phyloP scores from a whole-genome alignment of 2,329 filamentous ascomycete species.

The Eutypa lata region DNA sequence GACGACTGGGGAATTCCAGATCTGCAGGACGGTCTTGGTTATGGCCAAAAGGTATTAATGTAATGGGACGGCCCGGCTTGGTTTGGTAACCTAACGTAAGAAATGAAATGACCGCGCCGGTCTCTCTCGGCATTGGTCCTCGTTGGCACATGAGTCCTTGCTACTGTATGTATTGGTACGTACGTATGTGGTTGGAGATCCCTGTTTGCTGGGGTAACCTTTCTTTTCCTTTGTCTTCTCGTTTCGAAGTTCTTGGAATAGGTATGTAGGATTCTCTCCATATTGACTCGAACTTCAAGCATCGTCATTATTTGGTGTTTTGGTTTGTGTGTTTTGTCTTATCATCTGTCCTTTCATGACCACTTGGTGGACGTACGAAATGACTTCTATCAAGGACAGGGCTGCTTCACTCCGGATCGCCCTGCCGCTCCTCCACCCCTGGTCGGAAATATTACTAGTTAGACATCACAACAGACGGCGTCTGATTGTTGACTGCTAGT shows the following conservation, averaged over 20 bases:
- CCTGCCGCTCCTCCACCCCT: not conserved
- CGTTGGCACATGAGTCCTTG: not conserved
- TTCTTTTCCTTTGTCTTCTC: no score
- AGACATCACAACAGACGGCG: not conserved
- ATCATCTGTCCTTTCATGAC: not conserved
- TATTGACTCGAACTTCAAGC: no score
- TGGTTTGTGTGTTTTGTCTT: no score
- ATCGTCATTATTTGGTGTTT: no score
- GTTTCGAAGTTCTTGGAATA: no score
- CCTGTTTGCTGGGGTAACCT: no score
- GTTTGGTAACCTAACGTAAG: not conserved
- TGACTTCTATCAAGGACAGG: not conserved
- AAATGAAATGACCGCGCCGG: not conserved
- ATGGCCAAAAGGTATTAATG: not conserved
- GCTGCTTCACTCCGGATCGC: not conserved
- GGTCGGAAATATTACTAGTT: not conserved
- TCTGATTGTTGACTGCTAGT: no score
- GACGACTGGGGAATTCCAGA: conserved; percentile 3
- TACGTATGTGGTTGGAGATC: no score
- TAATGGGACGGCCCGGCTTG: not conserved
- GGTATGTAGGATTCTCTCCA: no score
- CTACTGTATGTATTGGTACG: not conserved
- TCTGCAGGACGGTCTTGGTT: not conserved
- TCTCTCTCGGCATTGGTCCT: not conserved
- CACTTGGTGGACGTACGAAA: not conserved